Evolutionary conservation across 2,329 filamentous ascomycete species (phyloP), one percentile per base, ranked within the genome.

Genomic region (Ophiosphaerella herpotricha): DNA sequence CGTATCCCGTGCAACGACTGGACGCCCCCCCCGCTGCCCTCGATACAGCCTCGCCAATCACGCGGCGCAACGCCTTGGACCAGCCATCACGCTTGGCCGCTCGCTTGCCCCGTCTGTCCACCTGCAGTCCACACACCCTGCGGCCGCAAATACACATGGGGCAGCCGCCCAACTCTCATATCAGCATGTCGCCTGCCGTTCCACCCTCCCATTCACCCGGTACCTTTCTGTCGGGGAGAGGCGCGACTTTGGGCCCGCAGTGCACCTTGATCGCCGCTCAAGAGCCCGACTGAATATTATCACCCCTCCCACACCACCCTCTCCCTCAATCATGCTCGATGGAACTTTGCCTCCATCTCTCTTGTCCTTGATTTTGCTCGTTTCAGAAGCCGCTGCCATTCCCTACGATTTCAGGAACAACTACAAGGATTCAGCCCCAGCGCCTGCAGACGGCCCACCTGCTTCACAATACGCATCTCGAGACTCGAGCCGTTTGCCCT

Each of bases 401-500:
- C 57, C 67, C 14, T 61, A 63, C 60, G 49, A 62, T 49, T 64
- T 63, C 50, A 50, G 56, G 23, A 54, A 66, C 32, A 66, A 66
- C 47, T 67, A 66, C 54, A 57, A 49, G 50, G 48, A 60, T 55
- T 55, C 63, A 37, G 60, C 66, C 37, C 63, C 65, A 7, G 52
- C 63, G 41, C 61, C 68, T 39, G 53, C 63, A 48, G 59, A 72
- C 56, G 63, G 64, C 14, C 62, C 66, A 39, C 64, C 68, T 43
- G 61, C 62, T 34, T 63, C 70, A 8, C 48, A 54, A 32, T 42
- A 67, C 63, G 68, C 68, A 14, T 53, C 61, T 23, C 60, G 65
- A 60, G 60, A 73, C 60, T 67, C 56, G 56, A 75, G 80, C 14
- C 84, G 88, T 48, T 83, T 97, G 18, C 90, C 91, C 14, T 86